phyloP scores from a whole-genome alignment of 2,329 filamentous ascomycete genomes.

The Trichoderma guizhouense region DNA sequence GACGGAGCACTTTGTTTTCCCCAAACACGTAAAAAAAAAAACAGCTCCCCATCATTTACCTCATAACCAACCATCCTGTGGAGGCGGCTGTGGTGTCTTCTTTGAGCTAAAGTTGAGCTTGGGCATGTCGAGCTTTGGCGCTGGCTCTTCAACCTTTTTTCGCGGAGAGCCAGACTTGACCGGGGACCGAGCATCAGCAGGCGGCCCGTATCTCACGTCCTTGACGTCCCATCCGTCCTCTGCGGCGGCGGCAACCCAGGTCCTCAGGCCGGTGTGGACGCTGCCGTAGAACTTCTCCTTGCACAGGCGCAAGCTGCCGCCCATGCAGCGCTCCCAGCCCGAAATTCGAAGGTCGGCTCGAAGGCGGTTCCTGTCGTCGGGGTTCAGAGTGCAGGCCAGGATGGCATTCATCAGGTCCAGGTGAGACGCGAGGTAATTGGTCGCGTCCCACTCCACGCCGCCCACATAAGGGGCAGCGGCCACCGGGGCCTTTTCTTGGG shows the following conservation, averaged over 20 bases:
- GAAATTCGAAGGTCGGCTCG: slow-evolving; percentile 76
- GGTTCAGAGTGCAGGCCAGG: slow-evolving; percentile 72
- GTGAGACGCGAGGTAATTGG: slow-evolving; percentile 90
- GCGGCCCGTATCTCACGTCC: slow-evolving; percentile 72
- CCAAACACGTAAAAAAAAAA: not conserved
- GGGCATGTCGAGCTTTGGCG: slow-evolving; percentile 61
- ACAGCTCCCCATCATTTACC: not conserved
- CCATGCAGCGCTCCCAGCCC: slow-evolving; percentile 89
- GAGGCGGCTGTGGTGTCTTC: slow-evolving; percentile 28
- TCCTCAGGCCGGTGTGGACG: slow-evolving; percentile 83
- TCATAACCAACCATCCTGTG: slow-evolving; percentile 33
- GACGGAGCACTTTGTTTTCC: not conserved
- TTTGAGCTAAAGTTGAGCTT: slow-evolving; percentile 50
- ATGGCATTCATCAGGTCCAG: slow-evolving; percentile 91
- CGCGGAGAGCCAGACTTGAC: slow-evolving; percentile 33
- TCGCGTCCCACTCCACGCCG: slow-evolving; percentile 97
- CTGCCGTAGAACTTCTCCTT: slow-evolving; percentile 97
- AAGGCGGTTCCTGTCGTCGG: slow-evolving; percentile 68
- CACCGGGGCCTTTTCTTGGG: slow-evolving; percentile 80
- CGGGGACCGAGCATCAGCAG: slow-evolving; percentile 31
- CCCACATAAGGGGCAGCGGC: slow-evolving; percentile 94
- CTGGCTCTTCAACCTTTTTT: slow-evolving; percentile 49
- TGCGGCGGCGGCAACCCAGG: slow-evolving; percentile 82
- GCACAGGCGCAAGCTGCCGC: slow-evolving; percentile 78
- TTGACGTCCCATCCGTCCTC: slow-evolving; percentile 86